Evolutionary conservation across 768 basidiomycete species (phyloP), one percentile per base, ranked within the genome.

Genomic region (Coprinopsis strossmayeri): DNA sequence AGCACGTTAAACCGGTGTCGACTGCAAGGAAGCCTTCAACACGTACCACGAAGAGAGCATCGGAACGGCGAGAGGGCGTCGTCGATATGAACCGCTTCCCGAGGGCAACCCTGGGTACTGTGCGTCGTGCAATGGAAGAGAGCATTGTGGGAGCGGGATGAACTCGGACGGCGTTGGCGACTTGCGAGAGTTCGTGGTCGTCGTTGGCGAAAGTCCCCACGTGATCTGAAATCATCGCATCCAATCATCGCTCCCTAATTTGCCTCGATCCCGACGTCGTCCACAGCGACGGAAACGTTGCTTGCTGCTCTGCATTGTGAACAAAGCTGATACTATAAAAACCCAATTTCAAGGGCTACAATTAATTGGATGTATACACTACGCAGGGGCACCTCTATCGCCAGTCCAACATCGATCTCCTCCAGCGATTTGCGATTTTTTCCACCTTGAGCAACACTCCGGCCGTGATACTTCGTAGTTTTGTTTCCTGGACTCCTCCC

Each of bases 41-140:
- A 81, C 88, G 48, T 54, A 93, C 91, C 64, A 89, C 81, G 61
- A 93, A 94, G 53, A 93, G 79, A 28, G 89, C 85, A 63, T 93
- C 91, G 3, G 91, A 94, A 57, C 69, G 66, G 57, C 78, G 74
- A 15, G 72, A 55, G 25, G 61, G 54, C 5, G 77, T 72, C 0
- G 66, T 65, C 5, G 76, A 76, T 34, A 79, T 57, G 20, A 63
- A 58, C 34, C 77, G 64, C 45, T 58, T 39, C 20, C 48, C 50
- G 32, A 54, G 34, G 21, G 37, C 40, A 20, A 57, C 53, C 26
- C 55, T 55, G 21, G 56, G 54, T 48, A 61, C 57, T 25, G 71
- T 52, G 39, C 57, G 61, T 55, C 60, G 60, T 25, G 69, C 57
- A 49, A 71, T 53, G 54, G 65, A 62, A 42, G 64, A 57, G 46